Evolutionary conservation across 257 asterid species (phyloP).

Genomic region (Echium plantagineum): DNA sequence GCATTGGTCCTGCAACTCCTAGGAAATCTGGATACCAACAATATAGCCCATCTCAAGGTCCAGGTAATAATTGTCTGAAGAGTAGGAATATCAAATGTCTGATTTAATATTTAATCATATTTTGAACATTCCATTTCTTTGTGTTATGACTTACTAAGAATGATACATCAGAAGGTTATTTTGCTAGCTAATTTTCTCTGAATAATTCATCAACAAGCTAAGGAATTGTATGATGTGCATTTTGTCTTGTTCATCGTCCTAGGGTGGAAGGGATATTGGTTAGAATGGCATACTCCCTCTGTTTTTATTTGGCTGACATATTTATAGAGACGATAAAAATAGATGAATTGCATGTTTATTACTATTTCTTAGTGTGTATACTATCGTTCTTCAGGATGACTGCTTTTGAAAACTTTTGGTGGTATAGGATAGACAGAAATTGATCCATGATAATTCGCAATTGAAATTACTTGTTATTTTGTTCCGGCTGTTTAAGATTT

Average conservation of each 20-base stretch:
- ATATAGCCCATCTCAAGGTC: constrained; percentile 60
- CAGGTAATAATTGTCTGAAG: background rate
- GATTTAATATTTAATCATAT: no score
- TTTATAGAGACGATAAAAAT: background rate
- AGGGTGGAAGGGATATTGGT: no score
- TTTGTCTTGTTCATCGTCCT: no score
- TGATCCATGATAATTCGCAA: background rate
- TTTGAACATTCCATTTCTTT: background rate
- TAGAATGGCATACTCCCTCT: background rate
- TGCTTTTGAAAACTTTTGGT: background rate
- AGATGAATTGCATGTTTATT: background rate
- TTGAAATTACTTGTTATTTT: no score
- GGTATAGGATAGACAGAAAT: background rate
- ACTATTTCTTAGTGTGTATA: background rate
- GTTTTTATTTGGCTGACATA: background rate
- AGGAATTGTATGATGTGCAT: no score
- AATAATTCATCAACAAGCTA: background rate
- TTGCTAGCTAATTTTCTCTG: background rate
- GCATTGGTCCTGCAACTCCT: constrained; percentile 88
- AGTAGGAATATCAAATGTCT: background rate
- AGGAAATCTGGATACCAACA: constrained; percentile 71
- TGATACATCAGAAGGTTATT: background rate
- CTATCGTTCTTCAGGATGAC: background rate
- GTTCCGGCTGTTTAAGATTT: background rate
- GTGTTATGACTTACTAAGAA: no score